These are phyloP conservation scores for Giardia muris DNA, from an alignment of 208 protist species.

Conservation along the genomic window DNA sequence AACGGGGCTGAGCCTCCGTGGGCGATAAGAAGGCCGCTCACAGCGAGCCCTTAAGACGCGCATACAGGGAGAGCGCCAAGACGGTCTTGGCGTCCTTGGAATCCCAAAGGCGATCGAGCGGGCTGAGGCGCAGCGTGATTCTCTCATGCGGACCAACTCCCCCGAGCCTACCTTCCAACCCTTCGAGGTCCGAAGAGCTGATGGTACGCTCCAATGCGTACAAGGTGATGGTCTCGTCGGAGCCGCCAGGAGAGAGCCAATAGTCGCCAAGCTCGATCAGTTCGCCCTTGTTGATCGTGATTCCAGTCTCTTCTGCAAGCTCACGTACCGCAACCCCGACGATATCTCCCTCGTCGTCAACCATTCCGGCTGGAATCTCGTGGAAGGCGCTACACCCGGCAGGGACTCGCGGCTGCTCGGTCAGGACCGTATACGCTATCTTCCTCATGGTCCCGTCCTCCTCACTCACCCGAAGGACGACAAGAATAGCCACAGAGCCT, in stretches of 20 bases:
- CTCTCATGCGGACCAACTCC: neutral
- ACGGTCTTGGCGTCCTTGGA: neutral
- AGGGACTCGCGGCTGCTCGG: neutral
- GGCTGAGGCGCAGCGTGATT: neutral
- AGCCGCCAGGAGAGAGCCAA: neutral
- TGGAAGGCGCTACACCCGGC: neutral
- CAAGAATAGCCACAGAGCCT: conserved; percentile 7
- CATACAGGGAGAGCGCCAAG: neutral
- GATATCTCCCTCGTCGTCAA: neutral
- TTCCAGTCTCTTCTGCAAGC: neutral
- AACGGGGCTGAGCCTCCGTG: neutral
- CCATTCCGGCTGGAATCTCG: neutral
- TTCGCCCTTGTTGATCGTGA: neutral
- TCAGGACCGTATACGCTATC: neutral
- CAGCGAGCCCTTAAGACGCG: neutral
- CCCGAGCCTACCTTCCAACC: neutral
- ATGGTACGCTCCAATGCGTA: neutral
- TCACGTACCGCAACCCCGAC: neutral
- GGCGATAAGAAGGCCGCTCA: neutral
- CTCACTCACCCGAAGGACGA: neutral
- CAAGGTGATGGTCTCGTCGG: neutral
- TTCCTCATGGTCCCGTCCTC: neutral
- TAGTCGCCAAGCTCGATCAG: neutral
- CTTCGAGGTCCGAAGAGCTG: neutral
- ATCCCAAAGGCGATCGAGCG: neutral